Percentiles rank a stretch among this genome's conserved stretches.
These are phyloP conservation scores for Candida labiduridarum DNA, from an alignment of 1,139 yeast genomes.

Conservation along the genomic window DNA sequence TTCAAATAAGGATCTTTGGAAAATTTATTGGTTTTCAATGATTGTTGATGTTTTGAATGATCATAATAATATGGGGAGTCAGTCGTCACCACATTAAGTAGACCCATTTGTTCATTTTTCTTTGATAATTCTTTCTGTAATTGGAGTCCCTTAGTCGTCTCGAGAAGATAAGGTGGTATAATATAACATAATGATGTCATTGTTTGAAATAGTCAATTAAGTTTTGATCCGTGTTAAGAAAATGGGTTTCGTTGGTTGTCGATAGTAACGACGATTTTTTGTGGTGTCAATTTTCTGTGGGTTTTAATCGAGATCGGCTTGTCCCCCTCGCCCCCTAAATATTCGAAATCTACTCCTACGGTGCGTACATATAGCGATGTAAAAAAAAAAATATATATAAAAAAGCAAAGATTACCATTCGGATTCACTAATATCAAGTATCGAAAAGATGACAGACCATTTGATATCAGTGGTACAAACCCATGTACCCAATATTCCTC, in stretches of 20 bases:
- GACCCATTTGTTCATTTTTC: slow-evolving; percentile 29
- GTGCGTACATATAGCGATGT: neutral
- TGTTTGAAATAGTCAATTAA: too few species aligned
- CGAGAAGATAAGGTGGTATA: slow-evolving; percentile 48
- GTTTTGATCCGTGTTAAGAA: neutral
- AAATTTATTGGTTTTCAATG: slow-evolving; percentile 20
- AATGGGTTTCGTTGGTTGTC: neutral
- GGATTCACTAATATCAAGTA: neutral
- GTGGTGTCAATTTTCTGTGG: slow-evolving; percentile 1
- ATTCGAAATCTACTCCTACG: too few species aligned
- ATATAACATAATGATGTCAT: slow-evolving; percentile 26
- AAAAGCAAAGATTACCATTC: neutral
- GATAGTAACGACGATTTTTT: neutral
- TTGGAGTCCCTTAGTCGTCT: slow-evolving; percentile 39
- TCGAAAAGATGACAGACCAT: slow-evolving; percentile 42
- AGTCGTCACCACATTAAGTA: slow-evolving; percentile 29
- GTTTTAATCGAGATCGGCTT: neutral
- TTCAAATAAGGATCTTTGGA: slow-evolving; percentile 36
- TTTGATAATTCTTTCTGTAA: slow-evolving; percentile 29
- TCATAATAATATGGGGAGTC: slow-evolving; percentile 27
- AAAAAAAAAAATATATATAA: neutral
- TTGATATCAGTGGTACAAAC: slow-evolving; percentile 42
- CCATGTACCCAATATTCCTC: slow-evolving; percentile 49
- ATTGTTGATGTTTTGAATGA: slow-evolving; percentile 5
- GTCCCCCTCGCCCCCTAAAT: neutral